Evolutionary conservation across 805 yeast genomes (phyloP), one percentile per base, ranked within the genome.

Genomic region (Kodamaea hsintzibuensis): DNA sequence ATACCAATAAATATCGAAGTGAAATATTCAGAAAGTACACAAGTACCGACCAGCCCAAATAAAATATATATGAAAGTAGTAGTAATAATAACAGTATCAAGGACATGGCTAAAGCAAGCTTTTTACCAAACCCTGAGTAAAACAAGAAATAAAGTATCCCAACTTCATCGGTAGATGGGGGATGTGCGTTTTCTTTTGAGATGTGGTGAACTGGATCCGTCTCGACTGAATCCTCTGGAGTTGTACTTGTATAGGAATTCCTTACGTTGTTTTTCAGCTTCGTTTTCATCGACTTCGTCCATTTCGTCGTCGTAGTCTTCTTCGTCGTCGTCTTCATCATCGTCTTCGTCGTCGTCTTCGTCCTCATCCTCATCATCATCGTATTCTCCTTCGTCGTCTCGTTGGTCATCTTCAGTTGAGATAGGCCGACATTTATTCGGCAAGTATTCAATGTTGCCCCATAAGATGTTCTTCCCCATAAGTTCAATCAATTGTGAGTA

Each of bases 401-500:
- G 50, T 27, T 53, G 54, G 25, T 30, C 42, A 43, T 47, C 52
- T 9, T 50, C 53, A 12, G 53, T 56, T 8, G 46, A 51, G 27
- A 50, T 51, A 22, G 53, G 55, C n/a, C 51, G 53, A 17, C 48
- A 55, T 27, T 39, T 54, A 19, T 49, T 55, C 27, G 52, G 53
- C n/a, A 53, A 18, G 39, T 49, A 53, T 5, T 53, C 50, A 8
- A 53, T 44, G 37, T 49, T 38, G 7, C 52, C 52, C 12, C 46
- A 43, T 9, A 47, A 30, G n/a, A 54, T 53, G 54, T 68, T 71
- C 53, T 66, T 67, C 2, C 79, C 80, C 78, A 74, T 76, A 37
- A 76, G 62, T 40, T 67, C 71, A 43, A 76, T 69, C 55, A 76
- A 65, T 54, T 76, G 79, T 37, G 60, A 52, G 54, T 76, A 76